Percentiles rank a stretch among this genome's conserved stretches.
phyloP scores from a whole-genome alignment of 306 rosid species.

The Casuarina equisetifolia region DNA sequence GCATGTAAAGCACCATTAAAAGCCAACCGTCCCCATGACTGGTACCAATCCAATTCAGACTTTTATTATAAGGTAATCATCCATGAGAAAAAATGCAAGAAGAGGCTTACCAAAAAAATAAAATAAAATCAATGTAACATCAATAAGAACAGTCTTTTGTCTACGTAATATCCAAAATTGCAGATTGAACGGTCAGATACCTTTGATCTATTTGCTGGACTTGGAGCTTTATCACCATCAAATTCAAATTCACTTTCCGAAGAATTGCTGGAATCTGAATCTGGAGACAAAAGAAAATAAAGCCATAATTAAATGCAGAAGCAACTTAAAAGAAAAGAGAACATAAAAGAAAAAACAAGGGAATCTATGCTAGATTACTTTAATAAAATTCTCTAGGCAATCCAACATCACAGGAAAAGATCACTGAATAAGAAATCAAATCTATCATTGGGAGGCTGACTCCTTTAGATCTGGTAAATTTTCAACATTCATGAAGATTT shows the following conservation, averaged over 20 bases:
- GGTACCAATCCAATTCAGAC: not conserved
- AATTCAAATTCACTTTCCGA: slow-evolving; percentile 58
- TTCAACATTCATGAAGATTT: not conserved
- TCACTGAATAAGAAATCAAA: not conserved
- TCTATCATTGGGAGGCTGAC: not conserved
- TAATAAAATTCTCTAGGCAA: slow-evolving; percentile 19
- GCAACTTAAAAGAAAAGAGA: not conserved
- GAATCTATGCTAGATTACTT: not conserved
- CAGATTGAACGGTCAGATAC: slow-evolving; percentile 33
- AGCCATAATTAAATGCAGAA: not conserved
- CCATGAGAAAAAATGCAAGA: not conserved
- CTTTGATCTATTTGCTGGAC: slow-evolving; percentile 46
- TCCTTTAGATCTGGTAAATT: not conserved
- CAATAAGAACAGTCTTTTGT: too few species aligned
- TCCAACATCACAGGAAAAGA: slow-evolving; percentile 11
- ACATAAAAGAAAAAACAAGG: not conserved
- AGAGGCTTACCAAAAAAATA: not conserved
- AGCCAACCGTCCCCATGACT: not conserved
- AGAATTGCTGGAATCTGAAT: slow-evolving; percentile 56
- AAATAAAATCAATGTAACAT: not conserved
- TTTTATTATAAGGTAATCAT: not conserved
- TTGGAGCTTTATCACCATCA: slow-evolving; percentile 41
- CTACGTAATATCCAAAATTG: slow-evolving; percentile 3
- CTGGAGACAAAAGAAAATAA: slow-evolving; percentile 36
- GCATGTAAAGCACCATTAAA: slow-evolving; percentile 29